Evolutionary conservation across 2,329 filamentous ascomycete genomes (phyloP).

Genomic region (Achaetomium macrosporum): DNA sequence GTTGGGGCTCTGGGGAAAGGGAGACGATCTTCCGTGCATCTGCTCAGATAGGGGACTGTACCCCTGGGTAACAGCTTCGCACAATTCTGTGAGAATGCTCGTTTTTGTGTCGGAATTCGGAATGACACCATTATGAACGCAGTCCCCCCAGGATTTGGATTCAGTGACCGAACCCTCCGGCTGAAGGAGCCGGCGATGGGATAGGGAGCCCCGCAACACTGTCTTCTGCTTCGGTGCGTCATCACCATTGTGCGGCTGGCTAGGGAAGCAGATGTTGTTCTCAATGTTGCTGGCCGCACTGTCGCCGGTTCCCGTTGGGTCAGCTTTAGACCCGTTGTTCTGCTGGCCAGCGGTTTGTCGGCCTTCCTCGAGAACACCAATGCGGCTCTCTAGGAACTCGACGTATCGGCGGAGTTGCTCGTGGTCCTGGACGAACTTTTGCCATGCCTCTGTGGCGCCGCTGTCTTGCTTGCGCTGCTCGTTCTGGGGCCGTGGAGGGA

Average conservation of each 20-base stretch:
- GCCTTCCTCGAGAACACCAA: slow-evolving; percentile 17
- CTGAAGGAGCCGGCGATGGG: slow-evolving; percentile 12
- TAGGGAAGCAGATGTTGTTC: neutral
- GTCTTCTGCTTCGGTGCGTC: slow-evolving; percentile 1
- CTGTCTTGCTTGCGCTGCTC: slow-evolving; percentile 11
- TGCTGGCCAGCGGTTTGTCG: neutral
- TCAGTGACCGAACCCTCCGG: neutral
- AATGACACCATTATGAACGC: neutral
- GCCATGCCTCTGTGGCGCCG: slow-evolving; percentile 19
- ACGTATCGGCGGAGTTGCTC: slow-evolving; percentile 25
- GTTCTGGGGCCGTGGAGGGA: slow-evolving; percentile 22
- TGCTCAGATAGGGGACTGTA: slow-evolving; percentile 20
- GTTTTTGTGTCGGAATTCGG: slow-evolving; percentile 19
- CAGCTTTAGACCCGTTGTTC: neutral
- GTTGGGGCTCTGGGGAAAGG: neutral
- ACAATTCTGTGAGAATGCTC: slow-evolving; percentile 25
- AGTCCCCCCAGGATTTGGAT: neutral
- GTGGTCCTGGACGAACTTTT: slow-evolving; percentile 22
- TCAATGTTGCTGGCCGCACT: neutral
- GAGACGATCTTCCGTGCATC: neutral
- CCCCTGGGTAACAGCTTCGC: slow-evolving; percentile 20
- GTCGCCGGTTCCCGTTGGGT: neutral
- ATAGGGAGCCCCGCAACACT: slow-evolving; percentile 7
- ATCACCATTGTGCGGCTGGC: neutral
- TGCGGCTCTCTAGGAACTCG: slow-evolving; percentile 23